A percentile compares a stretch with the other conserved stretches of the same genome.
Evolutionary conservation across 2,329 filamentous ascomycete genomes (phyloP).

Genomic region (Leptographium procerum): DNA sequence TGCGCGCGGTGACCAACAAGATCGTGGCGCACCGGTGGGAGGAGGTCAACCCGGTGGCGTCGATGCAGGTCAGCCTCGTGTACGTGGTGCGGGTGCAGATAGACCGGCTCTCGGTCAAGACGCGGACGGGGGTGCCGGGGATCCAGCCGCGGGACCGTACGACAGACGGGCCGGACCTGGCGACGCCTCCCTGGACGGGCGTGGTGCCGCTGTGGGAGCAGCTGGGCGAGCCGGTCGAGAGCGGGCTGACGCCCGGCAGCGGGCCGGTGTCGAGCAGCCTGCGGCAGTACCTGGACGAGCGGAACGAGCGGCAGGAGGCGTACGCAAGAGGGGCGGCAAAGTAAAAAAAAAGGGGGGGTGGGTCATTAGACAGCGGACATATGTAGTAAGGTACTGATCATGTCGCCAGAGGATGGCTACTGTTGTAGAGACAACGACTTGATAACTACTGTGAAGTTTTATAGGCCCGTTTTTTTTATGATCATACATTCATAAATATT

Average conservation of each 20-base stretch:
- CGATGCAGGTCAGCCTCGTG: conserved; percentile 9
- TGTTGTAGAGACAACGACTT: too few relatives aligned
- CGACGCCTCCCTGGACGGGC: conserved; percentile 8
- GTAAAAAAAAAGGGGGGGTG: not conserved
- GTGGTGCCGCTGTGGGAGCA: conserved; percentile 13
- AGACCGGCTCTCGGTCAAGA: conserved; percentile 11
- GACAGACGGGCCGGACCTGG: conserved; percentile 8
- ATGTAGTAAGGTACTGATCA: too few relatives aligned
- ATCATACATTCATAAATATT: too few relatives aligned
- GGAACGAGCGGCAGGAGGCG: conserved; percentile 5
- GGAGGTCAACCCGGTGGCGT: conserved; percentile 11
- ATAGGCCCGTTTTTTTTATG: too few relatives aligned
- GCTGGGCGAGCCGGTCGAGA: conserved; percentile 10
- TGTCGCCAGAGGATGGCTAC: too few relatives aligned
- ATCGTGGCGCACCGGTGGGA: conserved; percentile 9
- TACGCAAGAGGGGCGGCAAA: conserved; percentile 3
- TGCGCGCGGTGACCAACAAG: conserved; percentile 11
- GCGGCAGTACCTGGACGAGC: conserved; percentile 1
- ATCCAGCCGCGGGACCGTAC: conserved; percentile 11
- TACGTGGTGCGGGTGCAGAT: conserved; percentile 10
- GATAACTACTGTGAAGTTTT: too few relatives aligned
- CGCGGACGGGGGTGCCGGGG: conserved; percentile 6
- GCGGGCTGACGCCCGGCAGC: conserved; percentile 9
- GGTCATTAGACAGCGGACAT: too few relatives aligned
- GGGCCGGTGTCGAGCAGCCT: conserved; percentile 3